Evolutionary conservation across 1,284 basidiomycete genomes (phyloP), one percentile per base, ranked within the genome.

Genomic region (Leccinum fuscescens): DNA sequence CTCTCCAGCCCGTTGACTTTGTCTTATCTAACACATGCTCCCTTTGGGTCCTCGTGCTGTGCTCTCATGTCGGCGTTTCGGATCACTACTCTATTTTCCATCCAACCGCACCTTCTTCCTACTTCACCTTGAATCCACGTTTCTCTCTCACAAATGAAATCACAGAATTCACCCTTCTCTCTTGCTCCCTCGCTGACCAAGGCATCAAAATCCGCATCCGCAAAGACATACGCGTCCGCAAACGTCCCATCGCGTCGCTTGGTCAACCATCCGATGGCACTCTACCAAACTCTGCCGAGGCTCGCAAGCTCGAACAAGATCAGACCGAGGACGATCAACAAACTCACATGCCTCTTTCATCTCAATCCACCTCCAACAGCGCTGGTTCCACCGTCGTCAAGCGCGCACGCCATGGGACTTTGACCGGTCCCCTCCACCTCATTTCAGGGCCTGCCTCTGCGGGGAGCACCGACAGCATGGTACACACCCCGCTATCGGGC

Each of bases 121-220:
- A 42, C 58, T 27, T 24, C 14, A 54, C 46, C n/a, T 61, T 6
- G 61, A 50, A 55, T 52, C 48, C 46, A 48, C 46, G 3, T 57
- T 59, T 42, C n/a, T 20, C 20, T 24, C 22, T 8, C 35, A 6
- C 15, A 56, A 55, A 37, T 52, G 54, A 55, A 20, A 62, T 46
- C 12, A 42, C 72, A 92, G 93, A 94, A 75, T 93, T 92, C 0
- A 95, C 94, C 0, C 88, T 90, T 15, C 80, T 96, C 1, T 96
- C 94, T 2, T 92, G 89, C 66, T 90, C 90, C 0, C 83, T 96
- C 60, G 92, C 94, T 9, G 91, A 94, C 69, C 94, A 96, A 75
- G 94, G 94, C 4, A 91, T 96, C 73, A 95, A 96, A 76, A 94
- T 96, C 54, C 86, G 94, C 27, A 94, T 96, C 44, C 85, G 93